Evolutionary conservation across 352 stramenopile genomes (phyloP).

Genomic region (Phytophthora chlamydospora): DNA sequence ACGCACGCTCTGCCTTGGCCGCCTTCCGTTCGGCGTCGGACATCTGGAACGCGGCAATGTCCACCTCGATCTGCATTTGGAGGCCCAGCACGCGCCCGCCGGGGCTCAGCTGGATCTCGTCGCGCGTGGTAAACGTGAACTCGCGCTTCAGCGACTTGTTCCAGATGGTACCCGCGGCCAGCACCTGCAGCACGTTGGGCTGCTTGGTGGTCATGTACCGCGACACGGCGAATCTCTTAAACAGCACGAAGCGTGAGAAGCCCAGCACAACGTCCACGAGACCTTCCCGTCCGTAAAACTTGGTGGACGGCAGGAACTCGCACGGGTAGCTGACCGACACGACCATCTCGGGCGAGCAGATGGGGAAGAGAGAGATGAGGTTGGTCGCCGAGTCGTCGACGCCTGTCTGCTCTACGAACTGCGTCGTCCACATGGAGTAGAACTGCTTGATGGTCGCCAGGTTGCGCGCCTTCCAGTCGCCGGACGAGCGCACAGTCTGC

Average conservation of each 20-base stretch:
- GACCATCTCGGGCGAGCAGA: conserved; percentile 84
- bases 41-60: conserved; percentile 81
- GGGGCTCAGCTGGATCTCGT: conserved; percentile 79
- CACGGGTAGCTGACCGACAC: conserved; percentile 80
- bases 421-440: conserved; percentile 79
- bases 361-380: conserved; percentile 77
- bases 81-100: conserved; percentile 78
- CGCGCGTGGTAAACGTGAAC: conserved; percentile 84
- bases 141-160: conserved; percentile 82
- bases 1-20: conserved; percentile 64
- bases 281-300: conserved; percentile 82
- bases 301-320: conserved; percentile 76
- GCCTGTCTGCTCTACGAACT: conserved; percentile 70
- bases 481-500: conserved; percentile 77
- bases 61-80: conserved; percentile 88
- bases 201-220: conserved; percentile 83
- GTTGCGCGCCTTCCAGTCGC: conserved; percentile 87
- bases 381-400: conserved; percentile 63
- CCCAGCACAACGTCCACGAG: conserved; percentile 80
- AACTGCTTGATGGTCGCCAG: conserved; percentile 85
- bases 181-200: conserved; percentile 79
- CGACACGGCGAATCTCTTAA: conserved; percentile 73
- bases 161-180: conserved; percentile 78
- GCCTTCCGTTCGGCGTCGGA: conserved; percentile 74
- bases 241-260: conserved; percentile 76